phyloP scores from a whole-genome alignment of 2,329 filamentous ascomycete species.

The Monosporascus sp. region DNA sequence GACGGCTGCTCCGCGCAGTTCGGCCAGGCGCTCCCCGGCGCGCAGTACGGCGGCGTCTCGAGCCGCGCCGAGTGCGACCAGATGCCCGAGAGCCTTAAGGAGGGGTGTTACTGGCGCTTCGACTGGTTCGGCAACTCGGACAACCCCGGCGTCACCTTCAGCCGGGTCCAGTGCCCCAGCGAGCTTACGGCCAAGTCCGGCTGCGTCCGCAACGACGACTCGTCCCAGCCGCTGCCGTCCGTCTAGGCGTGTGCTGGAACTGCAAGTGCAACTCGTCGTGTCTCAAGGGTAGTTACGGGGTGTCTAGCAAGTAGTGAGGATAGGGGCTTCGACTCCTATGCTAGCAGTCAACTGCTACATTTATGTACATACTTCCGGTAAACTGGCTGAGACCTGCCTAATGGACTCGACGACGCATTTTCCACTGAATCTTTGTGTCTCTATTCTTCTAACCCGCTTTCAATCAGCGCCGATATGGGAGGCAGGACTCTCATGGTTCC shows the following conservation, averaged over 20 bases:
- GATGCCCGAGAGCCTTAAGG: slow-evolving; percentile 37
- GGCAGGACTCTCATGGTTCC: too few relatives aligned
- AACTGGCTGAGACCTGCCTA: too few relatives aligned
- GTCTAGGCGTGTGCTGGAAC: neutral
- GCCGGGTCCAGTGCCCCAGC: slow-evolving; percentile 42
- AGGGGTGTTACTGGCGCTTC: slow-evolving; percentile 48
- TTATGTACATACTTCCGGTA: too few relatives aligned
- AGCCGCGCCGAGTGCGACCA: slow-evolving; percentile 35
- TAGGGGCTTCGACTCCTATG: too few relatives aligned
- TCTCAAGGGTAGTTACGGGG: too few relatives aligned
- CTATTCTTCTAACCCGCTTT: too few relatives aligned
- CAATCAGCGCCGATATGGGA: too few relatives aligned
- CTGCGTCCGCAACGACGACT: slow-evolving; percentile 26
- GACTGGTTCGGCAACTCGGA: slow-evolving; percentile 47
- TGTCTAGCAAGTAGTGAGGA: too few relatives aligned
- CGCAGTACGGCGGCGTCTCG: slow-evolving; percentile 42
- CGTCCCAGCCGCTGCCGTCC: neutral
- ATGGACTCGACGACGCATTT: too few relatives aligned
- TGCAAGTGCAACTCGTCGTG: too few relatives aligned
- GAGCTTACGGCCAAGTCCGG: slow-evolving; percentile 37
- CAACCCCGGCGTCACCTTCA: slow-evolving; percentile 40
- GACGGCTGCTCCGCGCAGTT: slow-evolving; percentile 40
- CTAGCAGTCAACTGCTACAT: too few relatives aligned
- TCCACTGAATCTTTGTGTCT: too few relatives aligned
- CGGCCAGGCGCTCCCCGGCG: slow-evolving; percentile 32